These are phyloP conservation scores for Aspergillus hancockii DNA, from an alignment of 495 filamentous ascomycete species.

Conservation along the genomic window DNA sequence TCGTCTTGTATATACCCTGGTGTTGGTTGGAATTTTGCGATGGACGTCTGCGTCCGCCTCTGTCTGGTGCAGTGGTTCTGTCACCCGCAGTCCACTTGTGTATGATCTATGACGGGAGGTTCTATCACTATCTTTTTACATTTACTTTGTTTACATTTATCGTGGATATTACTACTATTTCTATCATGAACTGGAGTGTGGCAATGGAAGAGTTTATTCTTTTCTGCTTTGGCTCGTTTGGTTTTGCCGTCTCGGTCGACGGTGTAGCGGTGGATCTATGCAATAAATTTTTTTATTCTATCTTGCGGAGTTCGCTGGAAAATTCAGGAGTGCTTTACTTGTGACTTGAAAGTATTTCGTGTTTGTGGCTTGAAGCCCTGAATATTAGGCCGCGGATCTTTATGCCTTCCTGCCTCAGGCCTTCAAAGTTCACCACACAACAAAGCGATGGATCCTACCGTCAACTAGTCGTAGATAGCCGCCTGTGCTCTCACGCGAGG, in stretches of 20 bases:
- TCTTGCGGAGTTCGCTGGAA: slow-evolving; percentile 10
- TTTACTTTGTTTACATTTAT: slow-evolving; percentile 21
- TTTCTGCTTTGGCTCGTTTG: slow-evolving; percentile 17
- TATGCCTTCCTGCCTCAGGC: neutral
- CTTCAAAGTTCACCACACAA: too few relatives aligned
- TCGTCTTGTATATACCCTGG: slow-evolving; percentile 32
- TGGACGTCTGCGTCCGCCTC: slow-evolving; percentile 18
- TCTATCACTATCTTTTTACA: slow-evolving; percentile 26
- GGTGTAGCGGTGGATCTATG: slow-evolving; percentile 18
- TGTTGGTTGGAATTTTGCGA: slow-evolving; percentile 22
- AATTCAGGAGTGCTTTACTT: neutral
- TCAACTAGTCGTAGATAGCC: neutral
- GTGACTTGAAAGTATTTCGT: neutral
- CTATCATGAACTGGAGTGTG: slow-evolving; percentile 37
- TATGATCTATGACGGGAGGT: slow-evolving; percentile 39
- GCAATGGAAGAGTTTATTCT: slow-evolving; percentile 35
- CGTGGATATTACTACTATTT: slow-evolving; percentile 18
- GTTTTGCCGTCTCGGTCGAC: slow-evolving; percentile 11
- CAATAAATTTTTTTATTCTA: neutral
- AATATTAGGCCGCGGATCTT: neutral
- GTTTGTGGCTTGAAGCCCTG: neutral
- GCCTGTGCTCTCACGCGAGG: neutral
- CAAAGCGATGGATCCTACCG: neutral
- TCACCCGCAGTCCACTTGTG: slow-evolving; percentile 24
- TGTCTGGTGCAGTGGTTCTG: slow-evolving; percentile 18